Conservation (phyloP, 2,329 filamentous ascomycete genomes). For the Clarireedia homoeocarpa region DNA sequence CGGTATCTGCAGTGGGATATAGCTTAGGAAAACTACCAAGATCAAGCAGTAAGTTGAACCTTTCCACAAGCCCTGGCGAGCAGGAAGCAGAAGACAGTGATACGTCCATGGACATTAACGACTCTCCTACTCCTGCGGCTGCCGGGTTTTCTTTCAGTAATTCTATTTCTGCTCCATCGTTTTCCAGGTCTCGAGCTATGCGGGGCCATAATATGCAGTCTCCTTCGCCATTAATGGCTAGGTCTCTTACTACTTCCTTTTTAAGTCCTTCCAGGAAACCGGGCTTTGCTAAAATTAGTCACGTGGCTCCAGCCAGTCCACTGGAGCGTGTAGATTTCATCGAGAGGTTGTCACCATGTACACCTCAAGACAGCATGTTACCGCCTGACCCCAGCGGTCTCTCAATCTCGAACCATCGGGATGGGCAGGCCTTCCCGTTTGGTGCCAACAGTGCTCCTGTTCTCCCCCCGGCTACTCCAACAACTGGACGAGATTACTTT, state of each 20-base stretch:
- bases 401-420: slow-evolving; percentile 63
- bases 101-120: slow-evolving; percentile 23
- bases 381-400: slow-evolving; percentile 76
- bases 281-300: slow-evolving; percentile 45
- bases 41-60: slow-evolving; percentile 31
- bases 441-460: slow-evolving; percentile 33
- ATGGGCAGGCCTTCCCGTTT: slow-evolving; percentile 17
- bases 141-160: slow-evolving; percentile 29
- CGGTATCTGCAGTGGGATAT: slow-evolving; percentile 21
- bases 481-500: slow-evolving; percentile 48
- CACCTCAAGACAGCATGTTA: slow-evolving; percentile 66
- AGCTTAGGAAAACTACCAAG: slow-evolving; percentile 23
- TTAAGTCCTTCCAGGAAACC: slow-evolving; percentile 29
- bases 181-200: slow-evolving; percentile 31
- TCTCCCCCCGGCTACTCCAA: slow-evolving; percentile 76
- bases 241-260: slow-evolving; percentile 26
- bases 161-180: slow-evolving; percentile 33
- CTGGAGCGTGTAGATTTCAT: slow-evolving; percentile 46
- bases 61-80: slow-evolving; percentile 24
- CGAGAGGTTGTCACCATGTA: slow-evolving; percentile 56
- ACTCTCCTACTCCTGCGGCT: slow-evolving; percentile 29
- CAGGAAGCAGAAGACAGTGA: slow-evolving; percentile 25
- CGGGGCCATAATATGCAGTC: slow-evolving; percentile 26
- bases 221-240: slow-evolving; percentile 21
- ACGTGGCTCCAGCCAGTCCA: slow-evolving; percentile 51